phyloP scores from a whole-genome alignment of 306 rosid genomes.

The Potentilla sterilis region DNA sequence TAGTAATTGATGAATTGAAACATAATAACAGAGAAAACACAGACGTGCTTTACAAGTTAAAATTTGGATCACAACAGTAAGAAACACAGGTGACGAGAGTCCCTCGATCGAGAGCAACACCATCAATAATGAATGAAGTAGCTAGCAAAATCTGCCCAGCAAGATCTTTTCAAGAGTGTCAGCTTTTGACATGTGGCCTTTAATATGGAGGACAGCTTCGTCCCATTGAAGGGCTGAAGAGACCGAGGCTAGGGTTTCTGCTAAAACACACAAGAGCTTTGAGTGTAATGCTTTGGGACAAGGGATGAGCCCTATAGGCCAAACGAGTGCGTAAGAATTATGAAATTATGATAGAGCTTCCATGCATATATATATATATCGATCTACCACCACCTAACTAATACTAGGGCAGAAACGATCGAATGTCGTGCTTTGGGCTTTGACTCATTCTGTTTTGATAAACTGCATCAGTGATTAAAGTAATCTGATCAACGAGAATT shows the following conservation, averaged over 20 bases:
- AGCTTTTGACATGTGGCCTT: constrained; percentile 21
- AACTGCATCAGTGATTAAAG: constrained; percentile 7
- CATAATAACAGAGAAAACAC: not conserved
- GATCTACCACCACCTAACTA: not conserved
- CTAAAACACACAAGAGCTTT: constrained; percentile 8
- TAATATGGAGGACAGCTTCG: constrained; percentile 12
- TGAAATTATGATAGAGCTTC: not conserved
- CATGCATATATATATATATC: not conserved
- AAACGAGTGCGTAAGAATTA: not conserved
- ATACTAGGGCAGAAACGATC: not conserved
- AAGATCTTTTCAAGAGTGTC: not conserved
- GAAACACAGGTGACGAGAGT: constrained; percentile 1
- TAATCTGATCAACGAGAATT: not conserved
- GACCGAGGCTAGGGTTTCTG: constrained; percentile 16
- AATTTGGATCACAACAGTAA: not conserved
- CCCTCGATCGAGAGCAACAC: not conserved
- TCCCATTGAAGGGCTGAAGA: constrained; percentile 3
- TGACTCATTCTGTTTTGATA: constrained; percentile 23
- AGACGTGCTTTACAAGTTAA: constrained; percentile 10
- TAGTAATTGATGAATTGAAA: constrained; percentile 11
- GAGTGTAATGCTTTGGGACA: constrained; percentile 11
- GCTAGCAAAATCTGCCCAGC: not conserved
- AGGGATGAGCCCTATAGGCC: not conserved
- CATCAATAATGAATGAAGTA: not conserved
- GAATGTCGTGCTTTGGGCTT: constrained; percentile 16